Evolutionary conservation across 345 rosid genomes (phyloP), one percentile per base, ranked within the genome.

Genomic region (Ricinus communis): DNA sequence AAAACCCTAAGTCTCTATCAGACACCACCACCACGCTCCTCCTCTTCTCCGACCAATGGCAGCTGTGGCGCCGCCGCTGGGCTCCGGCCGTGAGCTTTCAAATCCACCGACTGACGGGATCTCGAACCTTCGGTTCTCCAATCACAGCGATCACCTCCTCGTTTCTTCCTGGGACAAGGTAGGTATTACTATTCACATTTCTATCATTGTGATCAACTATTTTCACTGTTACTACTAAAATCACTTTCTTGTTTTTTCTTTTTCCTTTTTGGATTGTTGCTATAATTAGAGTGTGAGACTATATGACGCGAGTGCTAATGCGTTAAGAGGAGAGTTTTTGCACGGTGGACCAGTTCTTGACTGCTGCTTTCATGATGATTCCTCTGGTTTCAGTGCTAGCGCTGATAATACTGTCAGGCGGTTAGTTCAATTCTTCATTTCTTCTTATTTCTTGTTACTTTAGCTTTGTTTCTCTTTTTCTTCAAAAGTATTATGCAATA

Each of bases 151-250:
- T 73, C 88, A 88, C 82, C 84, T 94, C 33, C 97, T 94, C 70
- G 97, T 94, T 55, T 94, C 97, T 57, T 94, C 98, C 0, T 94
- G 98, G 98, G 98, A 94, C 80, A 94, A 88, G 96, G 98, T 91
- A 78, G 36, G 51, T 5, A 4, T 30, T 9, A 0, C 52, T 11
- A 5, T 25, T 61, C 18, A 24, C 46, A 31, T n/a, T 33, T 49
- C 21, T n/a, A 15, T 21, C 30, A 30, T 8, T 31, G 12, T 27
- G n/a, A n/a, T n/a, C n/a, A n/a, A n/a, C n/a, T 8, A 4, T 9
- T 38, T 38, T 43, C 19, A 1, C 5, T 33, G 24, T 8, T 8
- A 8, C 27, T 53, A 53, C 3, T 22, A 1, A n/a, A 16, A 8
- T 59, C 5, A 15, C 3, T 25, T 27, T 36, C 40, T 36, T 28